Base-by-base conservation (phyloP, 164 flowering plant genomes). In the Sedum album region DNA sequence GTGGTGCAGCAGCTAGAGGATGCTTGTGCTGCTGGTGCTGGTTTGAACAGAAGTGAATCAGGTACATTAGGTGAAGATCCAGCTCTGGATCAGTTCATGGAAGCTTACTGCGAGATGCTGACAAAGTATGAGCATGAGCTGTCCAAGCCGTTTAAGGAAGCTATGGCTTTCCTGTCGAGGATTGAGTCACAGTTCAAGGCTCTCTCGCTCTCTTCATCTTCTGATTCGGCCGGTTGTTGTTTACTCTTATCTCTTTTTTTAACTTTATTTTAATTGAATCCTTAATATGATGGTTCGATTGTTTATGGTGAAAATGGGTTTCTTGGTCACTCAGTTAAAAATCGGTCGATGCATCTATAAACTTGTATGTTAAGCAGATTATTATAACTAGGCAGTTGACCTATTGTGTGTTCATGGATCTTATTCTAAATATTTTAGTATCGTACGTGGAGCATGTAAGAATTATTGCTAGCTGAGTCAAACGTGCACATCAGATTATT, bases 191-290 rank as follows among this genome's bases (percentile, higher is more conserved):
- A 64, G 66, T 25, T 64, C 44, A 64, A 33, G 44, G 28, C 66
- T 18, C 66, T 64, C 28, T 11, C 44, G 7, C 67, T 88, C 49
- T 69, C 87, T 15, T 79, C 91, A 71, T 69, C 66, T 36, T 35
- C 44, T 13, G 66, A 64, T 35, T 35, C 66, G 2, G 35, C 66
- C 11, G 44, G 44, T 35, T 20, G 36, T 64, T 21, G 18, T 30
- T 33, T 33, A 33, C 2, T 35, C 44, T 17, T 20, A 21, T 35
- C 41, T 64, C 66, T 35, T 25, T 64, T 46, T 64, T 18, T 20
- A 36, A 4, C 10, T 20, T 17, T 6, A 1, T 31, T 25, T 53
- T 53, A 41, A 53, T 53, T 53, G 60, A 30, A 53, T 55, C 46
- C 46, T 41, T 38, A 10, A 38, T n/a, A 38, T 11, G 46, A 41